Base-by-base conservation (phyloP, 805 yeast species). In the Candida caryicola region DNA sequence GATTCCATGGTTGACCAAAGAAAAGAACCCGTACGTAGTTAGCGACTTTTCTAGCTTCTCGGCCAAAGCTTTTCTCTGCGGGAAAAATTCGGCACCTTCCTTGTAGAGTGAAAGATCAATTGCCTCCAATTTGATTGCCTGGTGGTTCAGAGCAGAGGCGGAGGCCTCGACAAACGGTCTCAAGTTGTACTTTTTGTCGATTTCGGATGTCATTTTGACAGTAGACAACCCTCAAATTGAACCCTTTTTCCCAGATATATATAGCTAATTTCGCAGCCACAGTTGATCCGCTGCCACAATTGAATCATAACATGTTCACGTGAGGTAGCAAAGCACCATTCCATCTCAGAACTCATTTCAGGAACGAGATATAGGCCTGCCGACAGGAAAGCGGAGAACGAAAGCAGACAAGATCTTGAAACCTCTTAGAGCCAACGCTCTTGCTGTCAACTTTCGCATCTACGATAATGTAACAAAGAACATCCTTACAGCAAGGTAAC, bases 1-100 rank as follows among this genome's bases (percentile, higher is more conserved):
- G 35, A 70, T 57, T 1, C 76, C 77, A 43, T 66, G 74, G 42
- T 69, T 69, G 8, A 55, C 49, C 15, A 73, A 41, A 21, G 66
- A 64, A 53, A 72, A 68, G 45, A 73, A 73, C 1, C 77, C 77
- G 37, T 64, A 61, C 1, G 69, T 62, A 2, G 68, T 55, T 17
- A 73, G 46, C 0, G 76, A 64, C 18, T 51, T 47, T 40, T 71
- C 75, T 9, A 73, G 51, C 33, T 59, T 56, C 1, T 36, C 41
- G 1, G 76, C 77, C 28, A 71, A 52, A 9, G 31, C 39, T 37
- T 50, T 42, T 25, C 76, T 47, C 13, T 52, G 39, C 7, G 43
- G 50, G 12, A 54, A 49, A 10, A 60, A 59, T 29, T 61, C 69
- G 1, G 57, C 55, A 1, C 74, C 75, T 17, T 65, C 67, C 15